Evolutionary conservation across 2,329 filamentous ascomycete species (phyloP), one percentile per base, ranked within the genome.

Genomic region (Cordyceps cateniannulata): DNA sequence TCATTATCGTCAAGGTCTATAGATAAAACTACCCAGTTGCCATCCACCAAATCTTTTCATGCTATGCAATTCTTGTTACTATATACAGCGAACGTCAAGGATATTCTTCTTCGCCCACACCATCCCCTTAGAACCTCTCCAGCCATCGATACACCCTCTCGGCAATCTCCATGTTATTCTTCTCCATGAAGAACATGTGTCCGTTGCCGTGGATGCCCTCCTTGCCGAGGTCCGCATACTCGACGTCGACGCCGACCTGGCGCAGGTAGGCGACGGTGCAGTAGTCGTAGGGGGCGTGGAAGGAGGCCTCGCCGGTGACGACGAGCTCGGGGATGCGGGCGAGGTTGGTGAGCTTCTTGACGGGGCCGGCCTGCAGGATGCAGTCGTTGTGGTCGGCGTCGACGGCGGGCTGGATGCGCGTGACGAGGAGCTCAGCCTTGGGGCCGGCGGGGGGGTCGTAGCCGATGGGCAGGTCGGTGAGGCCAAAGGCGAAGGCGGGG

Each of bases 231-330:
- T 77, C 73, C 63, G 81, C 68, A 68, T 75, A 75, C 58, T 79
- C 74, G 1, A 75, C 73, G 4, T 69, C 67, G 3, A 76, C 76
- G 2, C 79, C 79, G 14, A 74, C 79, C 67, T 83, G 81, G 63
- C 70, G 64, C 63, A 84, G 65, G 64, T 77, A 83, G 42, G 70
- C 66, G n/a, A 80, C 76, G 1, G 77, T 81, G 64, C 79, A 83
- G 65, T 81, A 76, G 62, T 84, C 81, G 65, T 83, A 83, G 22
- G 74, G 71, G 16, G 75, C 73, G 69, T 84, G 81, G 51, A 77
- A 81, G 29, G 76, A 78, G 9, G 81, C 78, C 65, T 83, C 78
- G 14, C 73, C 71, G 0, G 78, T 81, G 24, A 80, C 68, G 18
- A 81, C 68, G 16, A 83, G 68, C 6, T 78, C 74, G 0, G 78